These are phyloP conservation scores for Lippia alba DNA, from an alignment of 305 asterid species.

Conservation along the genomic window DNA sequence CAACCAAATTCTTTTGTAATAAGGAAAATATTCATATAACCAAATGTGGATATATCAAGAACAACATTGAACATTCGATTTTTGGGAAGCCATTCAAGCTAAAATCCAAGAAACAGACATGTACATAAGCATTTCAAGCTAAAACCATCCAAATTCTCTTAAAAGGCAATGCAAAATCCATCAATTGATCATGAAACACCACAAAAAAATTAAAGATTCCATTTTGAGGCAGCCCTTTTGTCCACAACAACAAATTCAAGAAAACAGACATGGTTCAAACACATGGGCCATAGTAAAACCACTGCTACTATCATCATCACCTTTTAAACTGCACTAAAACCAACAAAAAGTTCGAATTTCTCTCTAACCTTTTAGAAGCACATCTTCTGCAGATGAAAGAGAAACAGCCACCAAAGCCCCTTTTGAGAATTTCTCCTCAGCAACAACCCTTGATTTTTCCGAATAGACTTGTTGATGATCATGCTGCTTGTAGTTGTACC, in stretches of 20 bases:
- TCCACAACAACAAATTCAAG: slow-evolving; percentile 14
- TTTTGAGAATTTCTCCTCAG: slow-evolving; percentile 60
- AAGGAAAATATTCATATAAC: no score
- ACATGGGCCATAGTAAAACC: slow-evolving; percentile 32
- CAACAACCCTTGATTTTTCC: slow-evolving; percentile 54
- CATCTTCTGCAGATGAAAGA: slow-evolving; percentile 55
- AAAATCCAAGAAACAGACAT: neutral
- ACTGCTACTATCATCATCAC: slow-evolving; percentile 30
- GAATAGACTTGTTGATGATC: slow-evolving; percentile 38
- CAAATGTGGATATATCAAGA: no score
- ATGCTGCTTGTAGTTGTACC: slow-evolving; percentile 59
- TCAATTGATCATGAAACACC: slow-evolving; percentile 3
- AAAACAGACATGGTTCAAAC: slow-evolving; percentile 5
- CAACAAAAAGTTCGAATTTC: neutral
- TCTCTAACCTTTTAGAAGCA: slow-evolving; percentile 67
- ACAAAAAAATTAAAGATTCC: slow-evolving; percentile 5
- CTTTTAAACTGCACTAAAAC: no score
- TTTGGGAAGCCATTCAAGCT: neutral
- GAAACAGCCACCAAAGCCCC: slow-evolving; percentile 46
- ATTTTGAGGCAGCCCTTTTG: slow-evolving; percentile 24
- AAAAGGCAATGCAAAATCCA: neutral
- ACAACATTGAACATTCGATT: no score
- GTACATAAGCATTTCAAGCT: neutral
- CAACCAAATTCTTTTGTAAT: no score
- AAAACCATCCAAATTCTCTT: neutral